Conservation (phyloP, 805 yeast species). For the Komagataella populi region DNA sequence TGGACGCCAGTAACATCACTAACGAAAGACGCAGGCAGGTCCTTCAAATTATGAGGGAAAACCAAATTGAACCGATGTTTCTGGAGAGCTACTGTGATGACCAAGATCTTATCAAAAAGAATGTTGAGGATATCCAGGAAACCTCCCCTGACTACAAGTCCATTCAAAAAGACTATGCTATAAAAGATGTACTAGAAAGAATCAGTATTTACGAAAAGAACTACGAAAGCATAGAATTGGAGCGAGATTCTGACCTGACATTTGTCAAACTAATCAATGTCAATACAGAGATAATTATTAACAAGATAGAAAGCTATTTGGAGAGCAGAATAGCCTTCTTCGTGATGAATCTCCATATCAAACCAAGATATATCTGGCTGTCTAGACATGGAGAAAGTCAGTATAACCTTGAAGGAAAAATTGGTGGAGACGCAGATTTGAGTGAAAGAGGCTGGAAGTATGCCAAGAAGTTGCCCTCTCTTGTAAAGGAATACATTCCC, state of each 20-base stretch:
- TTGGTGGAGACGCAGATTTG: slow-evolving; percentile 88
- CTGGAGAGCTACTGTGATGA: slow-evolving; percentile 89
- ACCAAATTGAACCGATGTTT: slow-evolving; percentile 78
- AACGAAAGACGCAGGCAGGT: slow-evolving; percentile 54
- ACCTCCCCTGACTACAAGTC: slow-evolving; percentile 73
- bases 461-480: slow-evolving; percentile 66
- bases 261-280: slow-evolving; percentile 83
- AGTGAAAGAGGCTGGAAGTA: slow-evolving; percentile 77
- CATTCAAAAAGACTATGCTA: slow-evolving; percentile 58
- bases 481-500: slow-evolving; percentile 52
- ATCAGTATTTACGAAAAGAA: slow-evolving; percentile 60
- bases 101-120: slow-evolving; percentile 60
- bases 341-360: slow-evolving; percentile 89
- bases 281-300: slow-evolving; percentile 77
- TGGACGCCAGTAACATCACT: slow-evolving; percentile 90
- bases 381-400: slow-evolving; percentile 94
- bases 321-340: slow-evolving; percentile 91
- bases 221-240: slow-evolving; percentile 63
- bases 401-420: slow-evolving; percentile 84
- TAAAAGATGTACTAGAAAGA: slow-evolving; percentile 56
- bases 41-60: slow-evolving; percentile 36
- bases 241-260: slow-evolving; percentile 49
- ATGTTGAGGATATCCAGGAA: slow-evolving; percentile 76
- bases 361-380: slow-evolving; percentile 85
- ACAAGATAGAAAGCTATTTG: slow-evolving; percentile 75